Percentiles rank a stretch among this genome's conserved stretches.
phyloP scores from a whole-genome alignment of 305 asterid species.

The Striga hermonthica region DNA sequence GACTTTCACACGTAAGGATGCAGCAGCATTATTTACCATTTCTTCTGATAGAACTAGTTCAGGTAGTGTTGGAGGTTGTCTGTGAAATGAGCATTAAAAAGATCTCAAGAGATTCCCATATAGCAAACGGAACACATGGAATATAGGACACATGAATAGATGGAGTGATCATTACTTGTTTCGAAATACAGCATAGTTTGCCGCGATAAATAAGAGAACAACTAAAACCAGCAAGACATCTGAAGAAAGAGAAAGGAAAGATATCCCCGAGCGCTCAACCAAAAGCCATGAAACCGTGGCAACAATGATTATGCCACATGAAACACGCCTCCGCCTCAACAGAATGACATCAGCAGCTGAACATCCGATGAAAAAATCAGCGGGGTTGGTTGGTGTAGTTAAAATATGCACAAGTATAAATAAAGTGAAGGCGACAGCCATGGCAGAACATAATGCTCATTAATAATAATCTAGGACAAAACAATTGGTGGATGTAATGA shows the following conservation, averaged over 20 bases:
- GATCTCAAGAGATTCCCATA: conserved; percentile 29
- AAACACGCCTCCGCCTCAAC: conserved; percentile 68
- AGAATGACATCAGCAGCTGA: conserved; percentile 83
- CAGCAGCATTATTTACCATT: conserved; percentile 89
- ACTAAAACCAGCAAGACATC: conserved; percentile 76
- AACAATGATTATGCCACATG: conserved; percentile 62
- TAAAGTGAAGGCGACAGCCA: conserved; percentile 16
- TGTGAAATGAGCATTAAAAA: conserved; percentile 37
- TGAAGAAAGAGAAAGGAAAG: conserved; percentile 71
- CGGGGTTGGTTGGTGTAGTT: conserved; percentile 27
- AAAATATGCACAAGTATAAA: conserved; percentile 20
- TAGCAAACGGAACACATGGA: conserved; percentile 9
- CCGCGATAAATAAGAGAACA: conserved; percentile 66
- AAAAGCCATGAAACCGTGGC: conserved; percentile 85
- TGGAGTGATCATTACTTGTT: conserved; percentile 47
- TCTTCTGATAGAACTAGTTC: conserved; percentile 91
- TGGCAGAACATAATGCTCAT: conserved; percentile 12
- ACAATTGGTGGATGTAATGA: not conserved
- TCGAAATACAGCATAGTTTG: conserved; percentile 66
- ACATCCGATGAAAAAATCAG: conserved; percentile 32
- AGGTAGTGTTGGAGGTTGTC: conserved; percentile 67
- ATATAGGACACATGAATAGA: conserved; percentile 12
- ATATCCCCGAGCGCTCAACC: conserved; percentile 75
- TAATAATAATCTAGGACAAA: conserved; percentile 11
- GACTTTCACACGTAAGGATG: conserved; percentile 86